phyloP scores from a whole-genome alignment of 805 yeast genomes.

The Metschnikowia lachancei region DNA sequence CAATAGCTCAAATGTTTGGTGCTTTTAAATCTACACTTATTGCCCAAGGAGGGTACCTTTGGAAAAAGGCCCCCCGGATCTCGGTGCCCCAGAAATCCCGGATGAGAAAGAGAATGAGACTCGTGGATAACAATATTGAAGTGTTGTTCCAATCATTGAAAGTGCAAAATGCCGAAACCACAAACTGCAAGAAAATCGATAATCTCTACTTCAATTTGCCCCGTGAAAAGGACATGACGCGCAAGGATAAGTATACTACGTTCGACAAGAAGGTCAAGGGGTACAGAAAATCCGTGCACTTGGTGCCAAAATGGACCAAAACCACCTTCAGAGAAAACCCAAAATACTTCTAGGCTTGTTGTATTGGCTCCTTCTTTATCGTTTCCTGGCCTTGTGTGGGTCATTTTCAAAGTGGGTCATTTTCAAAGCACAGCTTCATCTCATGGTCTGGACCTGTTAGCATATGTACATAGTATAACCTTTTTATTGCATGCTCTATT shows the following conservation, averaged over 20 bases:
- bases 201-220: constrained; percentile 52
- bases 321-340: constrained; percentile 79
- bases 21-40: constrained; percentile 62
- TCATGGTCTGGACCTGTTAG: not conserved
- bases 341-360: constrained; percentile 50
- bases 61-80: constrained; percentile 53
- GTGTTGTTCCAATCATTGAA: constrained; percentile 47
- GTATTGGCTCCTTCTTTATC: not conserved
- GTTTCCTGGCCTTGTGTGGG: not conserved
- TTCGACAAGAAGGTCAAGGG: constrained; percentile 70
- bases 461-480: constrained; percentile 8
- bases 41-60: constrained; percentile 68
- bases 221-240: constrained; percentile 73
- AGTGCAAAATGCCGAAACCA: constrained; percentile 28
- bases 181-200: constrained; percentile 40
- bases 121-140: constrained; percentile 76
- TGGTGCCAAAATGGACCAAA: constrained; percentile 91
- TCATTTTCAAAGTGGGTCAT: not conserved
- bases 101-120: constrained; percentile 77
- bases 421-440: not conserved
- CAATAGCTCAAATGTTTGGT: constrained; percentile 58
- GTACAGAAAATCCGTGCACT: constrained; percentile 85
- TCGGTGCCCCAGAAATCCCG: constrained; percentile 78
- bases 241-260: constrained; percentile 83
- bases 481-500: not conserved